These are phyloP conservation scores for Fagopyrum esculentum DNA, from an alignment of 148 eudicot species.

Conservation along the genomic window DNA sequence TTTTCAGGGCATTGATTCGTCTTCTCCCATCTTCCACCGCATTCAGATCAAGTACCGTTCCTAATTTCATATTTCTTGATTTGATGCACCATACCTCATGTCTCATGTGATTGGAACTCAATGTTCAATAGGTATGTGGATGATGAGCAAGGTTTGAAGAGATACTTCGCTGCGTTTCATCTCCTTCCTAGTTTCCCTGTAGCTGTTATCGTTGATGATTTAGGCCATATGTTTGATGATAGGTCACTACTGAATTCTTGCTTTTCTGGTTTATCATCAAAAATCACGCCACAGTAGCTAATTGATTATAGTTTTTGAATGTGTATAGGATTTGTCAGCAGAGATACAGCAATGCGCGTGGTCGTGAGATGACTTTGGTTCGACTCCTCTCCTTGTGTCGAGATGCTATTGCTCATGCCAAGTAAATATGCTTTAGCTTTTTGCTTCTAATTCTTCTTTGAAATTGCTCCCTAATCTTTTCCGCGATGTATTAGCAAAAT, in stretches of 20 bases:
- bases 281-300: background rate
- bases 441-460: background rate
- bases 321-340: constrained; percentile 52
- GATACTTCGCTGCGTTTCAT: constrained; percentile 76
- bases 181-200: constrained; percentile 44
- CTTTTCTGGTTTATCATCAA: background rate
- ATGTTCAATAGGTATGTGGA: constrained; percentile 54
- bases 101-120: background rate
- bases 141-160: constrained; percentile 60
- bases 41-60: constrained; percentile 62
- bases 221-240: constrained; percentile 52
- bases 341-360: constrained; percentile 58
- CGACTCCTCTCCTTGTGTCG: constrained; percentile 66
- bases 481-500: constrained; percentile 28
- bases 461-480: background rate
- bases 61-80: background rate
- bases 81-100: background rate
- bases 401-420: constrained; percentile 67
- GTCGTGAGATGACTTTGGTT: constrained; percentile 78
- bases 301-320: background rate
- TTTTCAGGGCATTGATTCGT: constrained; percentile 56
- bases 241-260: constrained; percentile 27
- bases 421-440: constrained; percentile 29
- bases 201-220: constrained; percentile 64
- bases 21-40: constrained; percentile 40